These are phyloP conservation scores for Fraxinus velutina DNA, from an alignment of 305 asterid species.

Conservation along the genomic window DNA sequence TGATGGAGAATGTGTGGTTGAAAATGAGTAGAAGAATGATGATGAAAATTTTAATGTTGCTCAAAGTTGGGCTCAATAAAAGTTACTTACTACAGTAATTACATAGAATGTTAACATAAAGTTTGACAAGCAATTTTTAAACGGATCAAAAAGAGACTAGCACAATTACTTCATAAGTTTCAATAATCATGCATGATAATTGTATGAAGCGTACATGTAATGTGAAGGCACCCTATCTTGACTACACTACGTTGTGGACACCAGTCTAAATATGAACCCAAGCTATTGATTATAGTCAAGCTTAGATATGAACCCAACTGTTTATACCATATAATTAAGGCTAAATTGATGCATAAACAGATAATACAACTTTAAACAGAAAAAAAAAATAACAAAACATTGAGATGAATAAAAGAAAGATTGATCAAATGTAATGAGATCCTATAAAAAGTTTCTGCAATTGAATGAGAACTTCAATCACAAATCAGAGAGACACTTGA, in stretches of 20 bases:
- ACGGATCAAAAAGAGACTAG: background rate
- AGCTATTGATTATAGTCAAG: background rate
- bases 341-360: background rate
- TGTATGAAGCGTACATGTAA: background rate
- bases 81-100: background rate
- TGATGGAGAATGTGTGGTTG: too few species aligned
- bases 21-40: too few species aligned
- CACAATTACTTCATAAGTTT: background rate
- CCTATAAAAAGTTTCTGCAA: background rate
- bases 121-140: background rate
- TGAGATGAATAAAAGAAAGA: background rate
- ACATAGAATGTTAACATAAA: background rate
- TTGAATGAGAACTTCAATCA: background rate
- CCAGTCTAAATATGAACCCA: background rate
- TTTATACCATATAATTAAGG: background rate
- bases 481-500: background rate
- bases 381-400: background rate
- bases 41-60: too few species aligned
- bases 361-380: background rate
- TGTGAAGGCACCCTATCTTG: background rate
- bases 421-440: background rate
- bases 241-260: background rate
- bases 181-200: background rate
- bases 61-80: background rate
- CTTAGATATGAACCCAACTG: background rate